Percentiles rank a stretch among this genome's conserved stretches.
Conservation (phyloP, 306 rosid genomes). For the Gastrolobium bilobum region DNA sequence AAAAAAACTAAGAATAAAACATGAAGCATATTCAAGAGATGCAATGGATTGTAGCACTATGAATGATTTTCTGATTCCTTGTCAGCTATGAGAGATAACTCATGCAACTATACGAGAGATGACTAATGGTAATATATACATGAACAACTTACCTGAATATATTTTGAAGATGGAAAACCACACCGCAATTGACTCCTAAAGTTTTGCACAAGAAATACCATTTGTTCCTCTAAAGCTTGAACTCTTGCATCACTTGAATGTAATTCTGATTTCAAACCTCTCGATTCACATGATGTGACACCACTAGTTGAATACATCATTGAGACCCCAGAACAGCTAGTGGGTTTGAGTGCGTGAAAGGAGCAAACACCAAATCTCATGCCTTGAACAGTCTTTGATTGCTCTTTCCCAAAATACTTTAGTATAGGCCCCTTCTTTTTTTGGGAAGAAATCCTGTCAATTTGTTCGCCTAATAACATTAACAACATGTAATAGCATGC, state of each 20-base stretch:
- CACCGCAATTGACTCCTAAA: neutral
- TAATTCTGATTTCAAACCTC: neutral
- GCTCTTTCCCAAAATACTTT: neutral
- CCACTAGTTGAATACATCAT: neutral
- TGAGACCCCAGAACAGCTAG: neutral
- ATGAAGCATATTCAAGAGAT: no score
- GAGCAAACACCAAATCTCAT: neutral
- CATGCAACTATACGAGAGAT: no score
- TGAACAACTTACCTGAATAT: no score
- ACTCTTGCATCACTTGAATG: neutral
- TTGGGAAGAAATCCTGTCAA: neutral
- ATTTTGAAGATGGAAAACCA: no score
- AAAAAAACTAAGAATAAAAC: no score
- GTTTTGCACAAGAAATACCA: neutral
- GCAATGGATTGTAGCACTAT: no score
- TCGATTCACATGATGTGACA: neutral
- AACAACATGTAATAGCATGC: neutral
- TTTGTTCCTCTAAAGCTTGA: neutral
- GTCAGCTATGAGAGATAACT: no score
- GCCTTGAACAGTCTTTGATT: neutral
- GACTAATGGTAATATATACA: no score
- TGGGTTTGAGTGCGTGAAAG: neutral
- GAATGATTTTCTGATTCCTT: no score
- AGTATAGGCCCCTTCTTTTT: neutral
- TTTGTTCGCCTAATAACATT: neutral